These are phyloP conservation scores for Chalciporus pseudorubinellus DNA, from an alignment of 768 basidiomycete genomes.

Conservation along the genomic window DNA sequence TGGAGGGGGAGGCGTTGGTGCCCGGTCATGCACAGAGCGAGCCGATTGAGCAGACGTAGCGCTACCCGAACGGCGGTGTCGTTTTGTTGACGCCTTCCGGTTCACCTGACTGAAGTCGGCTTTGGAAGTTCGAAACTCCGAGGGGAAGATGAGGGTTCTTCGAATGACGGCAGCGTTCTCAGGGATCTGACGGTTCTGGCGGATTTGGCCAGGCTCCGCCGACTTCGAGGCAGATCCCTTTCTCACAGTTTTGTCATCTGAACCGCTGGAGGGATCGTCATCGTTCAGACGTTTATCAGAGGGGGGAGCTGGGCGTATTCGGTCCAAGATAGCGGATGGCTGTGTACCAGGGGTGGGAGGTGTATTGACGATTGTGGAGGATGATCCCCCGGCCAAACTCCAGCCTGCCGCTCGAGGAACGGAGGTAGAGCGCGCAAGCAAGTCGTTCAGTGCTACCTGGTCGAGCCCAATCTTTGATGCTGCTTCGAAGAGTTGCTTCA, in stretches of 20 bases:
- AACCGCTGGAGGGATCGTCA: constrained; percentile 32
- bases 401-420: constrained; percentile 53
- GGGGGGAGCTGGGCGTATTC: constrained; percentile 14
- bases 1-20: constrained; percentile 83
- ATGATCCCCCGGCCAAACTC: constrained; percentile 31
- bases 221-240: constrained; percentile 23
- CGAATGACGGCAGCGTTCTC: constrained; percentile 57
- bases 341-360: constrained; percentile 25
- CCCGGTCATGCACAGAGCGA: constrained; percentile 78
- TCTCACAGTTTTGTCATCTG: constrained; percentile 29
- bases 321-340: constrained; percentile 8
- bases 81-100: constrained; percentile 49
- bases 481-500: constrained; percentile 74
- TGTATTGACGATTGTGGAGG: constrained; percentile 9
- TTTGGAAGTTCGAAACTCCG: constrained; percentile 57
- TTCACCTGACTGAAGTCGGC: constrained; percentile 53
- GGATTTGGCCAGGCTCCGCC: constrained; percentile 25
- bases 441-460: constrained; percentile 63
- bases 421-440: constrained; percentile 71
- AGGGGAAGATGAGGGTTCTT: constrained; percentile 77
- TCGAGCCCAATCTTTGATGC: constrained; percentile 75
- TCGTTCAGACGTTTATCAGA: constrained; percentile 28
- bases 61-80: constrained; percentile 63
- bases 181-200: constrained; percentile 32
- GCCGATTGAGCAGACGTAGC: constrained; percentile 56